These are phyloP conservation scores for Alternaria postmessia DNA, from an alignment of 2,329 filamentous ascomycete species.

Conservation along the genomic window DNA sequence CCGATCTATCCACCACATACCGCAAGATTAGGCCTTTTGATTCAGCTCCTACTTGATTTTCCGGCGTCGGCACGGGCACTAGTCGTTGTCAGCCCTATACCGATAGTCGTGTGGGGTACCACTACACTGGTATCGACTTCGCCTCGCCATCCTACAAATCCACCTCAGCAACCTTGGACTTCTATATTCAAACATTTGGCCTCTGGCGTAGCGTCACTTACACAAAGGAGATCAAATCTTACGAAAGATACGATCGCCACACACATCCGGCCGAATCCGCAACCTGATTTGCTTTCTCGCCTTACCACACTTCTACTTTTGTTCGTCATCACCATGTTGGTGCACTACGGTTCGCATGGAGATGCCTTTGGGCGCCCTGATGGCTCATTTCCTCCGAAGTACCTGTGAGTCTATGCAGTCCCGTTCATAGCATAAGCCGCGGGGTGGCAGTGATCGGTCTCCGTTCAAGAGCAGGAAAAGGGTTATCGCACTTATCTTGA, in stretches of 20 bases:
- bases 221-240: conserved; percentile 11
- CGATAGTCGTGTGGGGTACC: conserved; percentile 25
- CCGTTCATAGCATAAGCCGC: conserved; percentile 16
- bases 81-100: conserved; percentile 34
- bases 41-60: conserved; percentile 8
- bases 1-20: conserved; percentile 14
- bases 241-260: conserved; percentile 16
- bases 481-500: conserved; percentile 3
- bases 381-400: conserved; percentile 17
- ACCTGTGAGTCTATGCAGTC: conserved; percentile 22
- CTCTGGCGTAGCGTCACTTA: conserved; percentile 13
- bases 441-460: conserved; percentile 27
- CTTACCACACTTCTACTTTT: conserved; percentile 14
- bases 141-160: conserved; percentile 25
- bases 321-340: conserved; percentile 25
- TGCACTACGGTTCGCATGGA: conserved; percentile 17
- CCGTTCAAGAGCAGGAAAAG: conserved; percentile 6
- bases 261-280: conserved; percentile 15
- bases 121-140: conserved; percentile 23
- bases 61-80: conserved; percentile 12
- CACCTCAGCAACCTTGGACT: conserved; percentile 27
- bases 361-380: conserved; percentile 22
- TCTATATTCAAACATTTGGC: conserved; percentile 15
- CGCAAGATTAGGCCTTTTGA: conserved; percentile 8
- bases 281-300: conserved; percentile 17